Base-by-base conservation (phyloP, 2,329 filamentous ascomycete genomes). In the Pleoardoris graminearum region DNA sequence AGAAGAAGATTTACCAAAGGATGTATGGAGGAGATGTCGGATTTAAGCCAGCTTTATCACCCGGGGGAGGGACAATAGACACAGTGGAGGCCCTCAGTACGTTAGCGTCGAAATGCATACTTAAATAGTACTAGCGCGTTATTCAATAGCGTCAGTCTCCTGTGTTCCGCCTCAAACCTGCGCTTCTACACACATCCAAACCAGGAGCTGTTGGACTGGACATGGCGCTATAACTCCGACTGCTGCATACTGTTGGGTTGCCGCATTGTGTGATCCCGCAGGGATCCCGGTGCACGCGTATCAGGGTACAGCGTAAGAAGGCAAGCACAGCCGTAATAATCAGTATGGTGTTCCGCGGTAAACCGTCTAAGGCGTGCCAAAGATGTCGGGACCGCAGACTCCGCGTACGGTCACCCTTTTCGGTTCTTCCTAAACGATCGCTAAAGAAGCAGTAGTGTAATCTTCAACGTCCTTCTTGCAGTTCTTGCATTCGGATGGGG, bases 381-480 rank as follows among this genome's bases (percentile, higher is more conserved):
- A 44, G 62, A 36, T 65, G 62, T 48, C 50, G 62, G 42, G 55
- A 61, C 6, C 38, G 58, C 27, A 62, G 43, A 41, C 53, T 62
- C 10, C 51, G 57, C 12, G 62, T 63, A 58, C 36, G 50, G 38
- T 19, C 21, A 16, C 25, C 32, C 27, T 21, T n/a, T 12, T 11
- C 16, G 25, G 19, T 30, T 8, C 14, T 19, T 29, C 21, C 16
- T 16, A 10, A 17, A 19, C 23, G 12, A 19, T 19, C 22, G 22
- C 29, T 44, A 33, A n/a, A 58, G 19, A n/a, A 4, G 19, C 2
- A n/a, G 10, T 46, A 69, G 67, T 68, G 67, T 39, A 59, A 69
- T 55, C 60, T 63, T 10, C 53, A 57, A 29, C 53, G 48, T 21
- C 58, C 59, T 5, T 53, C 41, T 27, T 68, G 67, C 37, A 56